Percentiles rank a stretch among this genome's conserved stretches.
phyloP scores from a whole-genome alignment of 768 basidiomycete species.

The Gloeostereum incarnatum region DNA sequence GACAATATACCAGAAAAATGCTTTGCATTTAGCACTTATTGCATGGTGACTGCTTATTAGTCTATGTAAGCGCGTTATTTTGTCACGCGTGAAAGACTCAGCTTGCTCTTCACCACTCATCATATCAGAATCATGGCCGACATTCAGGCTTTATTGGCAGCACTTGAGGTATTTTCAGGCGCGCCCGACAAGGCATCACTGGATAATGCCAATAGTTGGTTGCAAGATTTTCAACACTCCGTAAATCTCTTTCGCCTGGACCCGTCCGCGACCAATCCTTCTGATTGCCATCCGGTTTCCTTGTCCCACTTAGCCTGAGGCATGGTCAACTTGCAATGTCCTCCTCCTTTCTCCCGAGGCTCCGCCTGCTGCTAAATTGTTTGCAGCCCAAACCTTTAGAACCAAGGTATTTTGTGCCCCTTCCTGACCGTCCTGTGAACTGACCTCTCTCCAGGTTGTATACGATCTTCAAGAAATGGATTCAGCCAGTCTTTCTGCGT shows the following conservation, averaged over 20 bases:
- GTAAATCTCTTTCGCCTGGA: slow-evolving; percentile 80
- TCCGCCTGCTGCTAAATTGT: slow-evolving; percentile 75
- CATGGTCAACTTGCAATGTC: slow-evolving; percentile 93
- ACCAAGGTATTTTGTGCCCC: slow-evolving; percentile 59
- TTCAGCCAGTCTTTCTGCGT: slow-evolving; percentile 54
- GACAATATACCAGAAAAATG: no score
- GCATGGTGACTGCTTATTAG: no score
- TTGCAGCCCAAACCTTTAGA: slow-evolving; percentile 95
- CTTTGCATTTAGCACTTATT: no score
- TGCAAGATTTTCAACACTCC: slow-evolving; percentile 98
- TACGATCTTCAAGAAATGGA: slow-evolving; percentile 92
- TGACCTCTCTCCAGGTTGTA: slow-evolving; percentile 58
- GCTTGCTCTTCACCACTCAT: no score
- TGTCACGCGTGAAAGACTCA: no score
- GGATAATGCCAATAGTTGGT: slow-evolving; percentile 87
- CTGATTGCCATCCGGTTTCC: slow-evolving; percentile 58
- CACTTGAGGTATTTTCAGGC: slow-evolving; percentile 69
- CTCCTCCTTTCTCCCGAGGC: slow-evolving; percentile 77
- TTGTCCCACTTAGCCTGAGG: slow-evolving; percentile 81
- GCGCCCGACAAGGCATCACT: slow-evolving; percentile 79
- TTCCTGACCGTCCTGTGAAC: slow-evolving; percentile 7
- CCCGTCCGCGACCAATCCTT: slow-evolving; percentile 52
- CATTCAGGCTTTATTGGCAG: slow-evolving; percentile 65
- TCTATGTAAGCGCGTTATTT: no score
- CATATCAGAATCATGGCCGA: no score